Conservation (phyloP, 192 early-diverging fungal species). For the Chytriomyces hyalinus region DNA sequence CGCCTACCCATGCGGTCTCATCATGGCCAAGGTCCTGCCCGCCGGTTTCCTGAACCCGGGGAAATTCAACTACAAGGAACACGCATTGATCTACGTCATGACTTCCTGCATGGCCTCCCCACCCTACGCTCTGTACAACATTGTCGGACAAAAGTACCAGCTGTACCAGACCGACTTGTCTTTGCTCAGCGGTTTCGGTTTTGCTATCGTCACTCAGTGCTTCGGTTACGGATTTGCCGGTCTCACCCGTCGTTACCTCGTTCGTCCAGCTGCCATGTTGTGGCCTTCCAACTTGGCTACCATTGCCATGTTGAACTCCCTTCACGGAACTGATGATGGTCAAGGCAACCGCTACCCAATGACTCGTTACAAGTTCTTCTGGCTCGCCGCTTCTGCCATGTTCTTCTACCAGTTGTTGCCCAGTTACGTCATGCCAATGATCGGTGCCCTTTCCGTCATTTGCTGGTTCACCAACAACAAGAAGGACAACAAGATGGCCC, state of each 20-base stretch:
- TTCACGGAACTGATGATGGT: slow-evolving; percentile 52
- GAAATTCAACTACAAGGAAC: slow-evolving; percentile 71
- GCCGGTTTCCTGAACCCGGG: slow-evolving; percentile 62
- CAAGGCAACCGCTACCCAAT: background rate
- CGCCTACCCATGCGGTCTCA: slow-evolving; percentile 70
- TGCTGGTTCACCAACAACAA: slow-evolving; percentile 21
- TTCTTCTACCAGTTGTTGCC: slow-evolving; percentile 62
- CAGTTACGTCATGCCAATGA: slow-evolving; percentile 25
- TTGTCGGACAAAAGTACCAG: slow-evolving; percentile 19
- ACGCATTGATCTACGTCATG: slow-evolving; percentile 62
- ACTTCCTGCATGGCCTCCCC: background rate
- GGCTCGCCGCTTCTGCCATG: slow-evolving; percentile 54
- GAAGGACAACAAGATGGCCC: background rate
- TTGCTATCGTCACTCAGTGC: slow-evolving; percentile 47
- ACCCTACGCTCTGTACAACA: slow-evolving; percentile 5
- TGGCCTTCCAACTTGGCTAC: slow-evolving; percentile 80
- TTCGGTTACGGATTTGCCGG: slow-evolving; percentile 72
- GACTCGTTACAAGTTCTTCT: slow-evolving; percentile 64
- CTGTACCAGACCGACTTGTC: background rate
- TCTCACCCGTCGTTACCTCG: slow-evolving; percentile 72
- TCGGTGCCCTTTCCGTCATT: slow-evolving; percentile 27
- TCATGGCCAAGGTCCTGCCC: slow-evolving; percentile 68
- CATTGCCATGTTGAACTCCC: slow-evolving; percentile 76
- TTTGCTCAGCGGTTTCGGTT: background rate
- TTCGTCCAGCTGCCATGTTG: slow-evolving; percentile 81